Conservation (phyloP, 179 eudicot genomes). For the Camellia oleifera region DNA sequence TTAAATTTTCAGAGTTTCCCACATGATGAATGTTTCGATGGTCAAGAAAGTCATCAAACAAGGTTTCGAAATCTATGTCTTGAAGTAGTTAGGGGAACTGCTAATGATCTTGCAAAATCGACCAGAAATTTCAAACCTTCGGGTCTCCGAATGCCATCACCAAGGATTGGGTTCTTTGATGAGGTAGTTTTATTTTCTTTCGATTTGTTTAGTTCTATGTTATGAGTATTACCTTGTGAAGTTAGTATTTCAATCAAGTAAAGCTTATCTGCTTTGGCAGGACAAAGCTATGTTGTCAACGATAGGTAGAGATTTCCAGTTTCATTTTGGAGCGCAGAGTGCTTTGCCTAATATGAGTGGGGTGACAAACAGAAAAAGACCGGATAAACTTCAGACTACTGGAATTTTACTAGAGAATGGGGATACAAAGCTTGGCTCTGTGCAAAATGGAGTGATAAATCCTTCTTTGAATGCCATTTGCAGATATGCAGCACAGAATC, state of each 20-base stretch:
- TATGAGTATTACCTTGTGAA: background rate
- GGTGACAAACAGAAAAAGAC: background rate
- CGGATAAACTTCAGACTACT: constrained; percentile 3
- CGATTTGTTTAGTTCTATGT: background rate
- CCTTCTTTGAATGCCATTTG: background rate
- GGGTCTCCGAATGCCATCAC: constrained; percentile 72
- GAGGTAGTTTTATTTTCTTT: constrained; percentile 42
- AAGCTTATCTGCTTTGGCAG: constrained; percentile 3
- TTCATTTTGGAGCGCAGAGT: constrained; percentile 11
- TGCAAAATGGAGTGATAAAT: constrained; percentile 1
- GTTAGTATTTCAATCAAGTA: background rate
- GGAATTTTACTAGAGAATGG: background rate
- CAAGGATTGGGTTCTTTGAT: constrained; percentile 75
- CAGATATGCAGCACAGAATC: background rate
- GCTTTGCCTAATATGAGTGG: background rate
- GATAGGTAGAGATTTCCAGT: background rate
- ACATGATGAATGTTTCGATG: constrained; percentile 17
- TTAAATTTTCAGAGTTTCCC: constrained; percentile 2
- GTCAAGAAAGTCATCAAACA: constrained; percentile 19
- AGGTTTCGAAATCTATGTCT: background rate
- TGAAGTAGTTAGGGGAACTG: constrained; percentile 3
- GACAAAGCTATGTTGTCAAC: constrained; percentile 6
- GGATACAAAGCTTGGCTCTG: background rate
- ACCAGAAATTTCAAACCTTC: constrained; percentile 40
- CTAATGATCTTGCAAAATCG: constrained; percentile 22